phyloP scores from a whole-genome alignment of 1,284 basidiomycete genomes.

The Fomes fomentarius region DNA sequence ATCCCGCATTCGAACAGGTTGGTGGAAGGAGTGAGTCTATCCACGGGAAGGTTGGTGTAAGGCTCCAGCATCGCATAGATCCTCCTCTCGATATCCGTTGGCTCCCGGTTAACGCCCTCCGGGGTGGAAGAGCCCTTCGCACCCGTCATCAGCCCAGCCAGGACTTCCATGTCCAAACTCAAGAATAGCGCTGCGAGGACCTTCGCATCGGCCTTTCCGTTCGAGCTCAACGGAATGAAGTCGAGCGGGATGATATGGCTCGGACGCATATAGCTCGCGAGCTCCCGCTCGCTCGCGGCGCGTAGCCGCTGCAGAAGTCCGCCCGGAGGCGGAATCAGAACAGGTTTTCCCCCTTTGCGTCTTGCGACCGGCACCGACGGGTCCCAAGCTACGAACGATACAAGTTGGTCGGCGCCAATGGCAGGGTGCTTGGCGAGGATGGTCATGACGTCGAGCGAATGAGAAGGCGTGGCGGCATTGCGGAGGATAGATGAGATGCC shows the following conservation, averaged over 20 bases:
- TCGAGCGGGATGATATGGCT: constrained; percentile 50
- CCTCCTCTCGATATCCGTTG: constrained; percentile 23
- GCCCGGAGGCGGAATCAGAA: constrained; percentile 32
- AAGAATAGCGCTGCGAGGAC: constrained; percentile 43
- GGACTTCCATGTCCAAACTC: constrained; percentile 33
- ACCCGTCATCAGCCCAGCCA: constrained; percentile 20
- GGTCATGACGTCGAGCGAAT: constrained; percentile 46
- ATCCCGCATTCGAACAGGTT: constrained; percentile 51
- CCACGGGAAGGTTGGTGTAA: constrained; percentile 17
- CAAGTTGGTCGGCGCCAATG: constrained; percentile 48
- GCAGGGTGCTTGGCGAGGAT: constrained; percentile 50
- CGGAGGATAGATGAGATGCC: constrained; percentile 53
- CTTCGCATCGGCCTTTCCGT: constrained; percentile 53
- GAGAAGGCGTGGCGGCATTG: constrained; percentile 35
- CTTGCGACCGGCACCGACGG: constrained; percentile 37
- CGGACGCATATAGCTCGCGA: constrained; percentile 56
- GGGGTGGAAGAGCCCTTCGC: not conserved
- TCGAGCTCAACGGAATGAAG: constrained; percentile 51
- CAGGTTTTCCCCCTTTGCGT: constrained; percentile 41
- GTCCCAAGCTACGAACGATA: constrained; percentile 50
- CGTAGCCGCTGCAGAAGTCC: constrained; percentile 40
- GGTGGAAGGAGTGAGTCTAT: constrained; percentile 15
- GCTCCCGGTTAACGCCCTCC: constrained; percentile 3
- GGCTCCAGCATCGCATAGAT: constrained; percentile 22
- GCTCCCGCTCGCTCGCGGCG: constrained; percentile 41